Base-by-base conservation (phyloP, 208 protist species). In the Leishmania arabica region DNA sequence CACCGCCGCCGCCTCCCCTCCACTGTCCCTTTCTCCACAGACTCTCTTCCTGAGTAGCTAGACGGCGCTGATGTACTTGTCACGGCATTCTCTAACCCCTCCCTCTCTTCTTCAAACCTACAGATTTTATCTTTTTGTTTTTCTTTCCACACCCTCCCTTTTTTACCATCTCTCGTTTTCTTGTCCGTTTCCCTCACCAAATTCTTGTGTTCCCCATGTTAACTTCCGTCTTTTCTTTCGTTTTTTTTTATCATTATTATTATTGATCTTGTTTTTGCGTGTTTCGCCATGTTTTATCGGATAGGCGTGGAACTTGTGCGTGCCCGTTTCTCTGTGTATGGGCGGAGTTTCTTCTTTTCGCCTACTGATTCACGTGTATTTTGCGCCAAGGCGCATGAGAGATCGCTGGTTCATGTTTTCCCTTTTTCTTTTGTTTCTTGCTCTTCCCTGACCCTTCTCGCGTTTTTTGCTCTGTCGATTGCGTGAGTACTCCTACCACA, bases 181-280 rank as follows among this genome's bases (percentile, higher is more conserved):
- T 58, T 77, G 64, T 62, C 15, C 47, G 31, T 77, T 77, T 31
- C 68, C 68, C 45, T 49, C 45, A 53, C 42, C 24, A 73, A 27
- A 73, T n/a, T 34, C 68, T n/a, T 34, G 34, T 17, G 19, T 6
- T 6, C 21, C 21, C 17, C n/a, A 9, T 47, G 3, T 7, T 49
- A 27, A n/a, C 42, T 42, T 56, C 47, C 27, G 2, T 31, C 34
- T 8, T 53, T n/a, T 5, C 3, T 37, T 8, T 73, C 13, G 19
- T 27, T 45, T 4, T 42, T 42, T 40, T 40, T 40, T 34, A 1
- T 34, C 0, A 34, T 34, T 34, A 34, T 34, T 34, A 34, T 34
- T 34, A 34, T 34, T 34, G 34, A 40, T 40, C 37, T 40, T 40
- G 37, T 9, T 47, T 47, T 49, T 65, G 34, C 31, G 19, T 73